Evolutionary conservation across 2,329 filamentous ascomycete species (phyloP).

Genomic region (Pseudogymnoascus sp.): DNA sequence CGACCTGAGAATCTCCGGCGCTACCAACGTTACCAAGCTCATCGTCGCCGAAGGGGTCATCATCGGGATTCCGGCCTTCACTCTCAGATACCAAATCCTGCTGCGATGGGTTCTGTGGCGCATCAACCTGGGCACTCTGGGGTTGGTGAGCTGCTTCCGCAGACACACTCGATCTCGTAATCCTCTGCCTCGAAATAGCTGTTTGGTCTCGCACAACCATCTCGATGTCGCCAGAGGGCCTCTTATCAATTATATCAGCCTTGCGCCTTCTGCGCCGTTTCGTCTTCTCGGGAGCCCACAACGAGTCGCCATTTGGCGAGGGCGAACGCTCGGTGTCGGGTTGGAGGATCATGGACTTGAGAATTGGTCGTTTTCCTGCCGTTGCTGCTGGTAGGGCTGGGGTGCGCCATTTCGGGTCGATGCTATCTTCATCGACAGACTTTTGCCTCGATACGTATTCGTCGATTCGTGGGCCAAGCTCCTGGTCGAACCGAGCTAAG

Average conservation of each 20-base stretch:
- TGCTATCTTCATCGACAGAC: conserved; percentile 15
- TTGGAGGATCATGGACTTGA: conserved; percentile 15
- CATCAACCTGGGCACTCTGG: neutral
- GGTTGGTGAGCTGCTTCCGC: neutral
- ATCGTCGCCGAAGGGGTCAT: neutral
- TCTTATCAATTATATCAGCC: neutral
- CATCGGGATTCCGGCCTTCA: neutral
- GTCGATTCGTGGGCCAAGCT: conserved; percentile 23
- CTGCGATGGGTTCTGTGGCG: neutral
- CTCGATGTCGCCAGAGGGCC: conserved; percentile 7
- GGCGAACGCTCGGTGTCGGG: conserved; percentile 17
- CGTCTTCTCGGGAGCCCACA: conserved; percentile 22
- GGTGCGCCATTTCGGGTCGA: conserved; percentile 22
- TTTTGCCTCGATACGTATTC: conserved; percentile 21
- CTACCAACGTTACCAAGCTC: neutral
- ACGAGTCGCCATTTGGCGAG: conserved; percentile 21
- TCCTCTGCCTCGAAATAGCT: too few relatives aligned
- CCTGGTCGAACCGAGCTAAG: conserved; percentile 22
- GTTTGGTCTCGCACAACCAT: neutral
- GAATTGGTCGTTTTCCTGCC: conserved; percentile 13
- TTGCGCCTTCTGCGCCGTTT: conserved; percentile 9
- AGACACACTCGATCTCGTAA: neutral
- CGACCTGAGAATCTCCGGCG: neutral
- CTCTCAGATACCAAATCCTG: neutral
- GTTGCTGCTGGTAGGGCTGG: conserved; percentile 16